Evolutionary conservation across 805 yeast species (phyloP).

Genomic region (Candida ficus): DNA sequence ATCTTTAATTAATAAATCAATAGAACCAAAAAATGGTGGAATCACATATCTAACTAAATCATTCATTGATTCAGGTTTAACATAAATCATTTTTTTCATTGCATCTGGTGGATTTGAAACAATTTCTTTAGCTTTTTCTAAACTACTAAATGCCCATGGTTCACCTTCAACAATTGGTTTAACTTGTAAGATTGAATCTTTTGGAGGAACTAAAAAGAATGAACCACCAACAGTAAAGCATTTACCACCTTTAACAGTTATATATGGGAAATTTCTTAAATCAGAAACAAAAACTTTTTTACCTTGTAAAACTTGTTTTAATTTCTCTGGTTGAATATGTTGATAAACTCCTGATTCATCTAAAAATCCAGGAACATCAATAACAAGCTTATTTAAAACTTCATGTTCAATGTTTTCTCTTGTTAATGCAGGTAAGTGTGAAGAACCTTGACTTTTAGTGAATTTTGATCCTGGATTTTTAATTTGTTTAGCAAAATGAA

Average conservation of each 20-base stretch:
- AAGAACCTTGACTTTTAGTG: conserved; percentile 29
- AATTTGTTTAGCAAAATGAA: conserved; percentile 23
- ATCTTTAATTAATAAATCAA: conserved; percentile 61
- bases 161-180: conserved; percentile 39
- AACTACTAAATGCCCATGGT: conserved; percentile 22
- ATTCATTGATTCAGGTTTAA: conserved; percentile 26
- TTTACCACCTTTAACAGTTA: conserved; percentile 38
- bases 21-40: conserved; percentile 66
- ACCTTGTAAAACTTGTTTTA: conserved; percentile 29
- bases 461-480: conserved; percentile 7
- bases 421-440: conserved; percentile 67
- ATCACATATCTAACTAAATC: conserved; percentile 42
- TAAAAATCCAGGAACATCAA: conserved; percentile 38
- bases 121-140: conserved; percentile 30
- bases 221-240: conserved; percentile 57
- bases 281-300: conserved; percentile 27
- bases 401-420: conserved; percentile 41
- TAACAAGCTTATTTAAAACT: conserved; percentile 26
- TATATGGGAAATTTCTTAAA: conserved; percentile 25
- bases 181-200: conserved; percentile 41
- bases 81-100: conserved; percentile 23
- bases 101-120: conserved; percentile 25
- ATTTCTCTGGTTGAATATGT: conserved; percentile 24
- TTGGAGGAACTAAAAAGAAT: conserved; percentile 52
- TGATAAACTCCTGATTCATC: conserved; percentile 23